Conservation (phyloP, 2,329 filamentous ascomycete genomes). For the Phaeosphaeriaceae sp. region DNA sequence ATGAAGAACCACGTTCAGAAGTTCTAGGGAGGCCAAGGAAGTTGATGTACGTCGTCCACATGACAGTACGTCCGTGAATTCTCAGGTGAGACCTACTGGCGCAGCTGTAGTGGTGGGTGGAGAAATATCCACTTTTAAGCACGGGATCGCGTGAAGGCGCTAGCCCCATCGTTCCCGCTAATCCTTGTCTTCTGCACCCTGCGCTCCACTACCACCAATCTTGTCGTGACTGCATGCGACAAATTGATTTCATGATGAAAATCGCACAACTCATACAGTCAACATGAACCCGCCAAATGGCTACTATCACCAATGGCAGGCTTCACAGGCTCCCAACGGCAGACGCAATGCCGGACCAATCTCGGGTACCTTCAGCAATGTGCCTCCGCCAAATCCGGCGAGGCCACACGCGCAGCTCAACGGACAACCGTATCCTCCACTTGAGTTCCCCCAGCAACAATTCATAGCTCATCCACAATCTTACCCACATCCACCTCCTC, state of each 20-base stretch:
- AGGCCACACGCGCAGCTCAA: constrained; percentile 13
- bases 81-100: neutral
- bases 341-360: constrained; percentile 28
- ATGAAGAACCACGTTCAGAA: too few species aligned
- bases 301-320: constrained; percentile 31
- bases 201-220: constrained; percentile 28
- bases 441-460: constrained; percentile 19
- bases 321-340: constrained; percentile 19
- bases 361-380: constrained; percentile 27
- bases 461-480: constrained; percentile 26
- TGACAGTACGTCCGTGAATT: neutral
- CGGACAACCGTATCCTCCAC: constrained; percentile 22
- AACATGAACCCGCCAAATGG: constrained; percentile 31
- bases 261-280: constrained; percentile 7
- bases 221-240: constrained; percentile 1
- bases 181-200: constrained; percentile 11
- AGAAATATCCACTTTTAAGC: neutral
- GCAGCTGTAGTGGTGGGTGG: neutral
- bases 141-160: constrained; percentile 9
- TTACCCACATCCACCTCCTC: constrained; percentile 21
- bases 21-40: too few species aligned
- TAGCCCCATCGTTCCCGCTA: constrained; percentile 1
- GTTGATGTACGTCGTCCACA: too few species aligned
- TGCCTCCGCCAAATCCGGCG: constrained; percentile 14
- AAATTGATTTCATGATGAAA: constrained; percentile 21